A percentile compares a stretch with the other conserved stretches of the same genome.
Conservation (phyloP, 192 early-diverging fungal species). For the Entophlyctis luteolus region DNA sequence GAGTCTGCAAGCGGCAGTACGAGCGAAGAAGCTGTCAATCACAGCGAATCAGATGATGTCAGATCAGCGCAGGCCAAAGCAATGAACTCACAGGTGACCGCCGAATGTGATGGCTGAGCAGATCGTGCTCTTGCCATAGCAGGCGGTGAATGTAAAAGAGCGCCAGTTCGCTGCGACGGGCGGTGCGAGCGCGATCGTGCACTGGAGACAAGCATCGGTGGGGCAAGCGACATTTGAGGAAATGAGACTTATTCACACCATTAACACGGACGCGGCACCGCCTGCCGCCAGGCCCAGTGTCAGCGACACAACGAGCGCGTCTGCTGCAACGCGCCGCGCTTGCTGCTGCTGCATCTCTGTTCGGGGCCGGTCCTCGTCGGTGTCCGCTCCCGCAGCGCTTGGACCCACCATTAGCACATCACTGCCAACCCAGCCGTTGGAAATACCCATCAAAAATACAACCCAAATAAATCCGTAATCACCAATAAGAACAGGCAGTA, state of each 20-base stretch:
- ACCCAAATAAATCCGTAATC: constrained; percentile 2
- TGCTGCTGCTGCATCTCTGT: neutral
- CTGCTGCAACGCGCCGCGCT: neutral
- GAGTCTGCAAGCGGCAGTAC: no score
- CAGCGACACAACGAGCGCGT: neutral
- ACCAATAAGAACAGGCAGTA: neutral
- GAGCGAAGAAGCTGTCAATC: no score
- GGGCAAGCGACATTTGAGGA: neutral
- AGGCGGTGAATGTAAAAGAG: no score
- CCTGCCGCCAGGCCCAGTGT: constrained; percentile 7
- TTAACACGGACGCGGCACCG: neutral
- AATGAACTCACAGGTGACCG: no score
- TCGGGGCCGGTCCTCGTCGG: neutral
- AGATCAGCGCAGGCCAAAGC: no score
- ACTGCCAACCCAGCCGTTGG: constrained; percentile 18
- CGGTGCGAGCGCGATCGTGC: no score
- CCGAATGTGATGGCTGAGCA: no score
- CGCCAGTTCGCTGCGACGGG: no score
- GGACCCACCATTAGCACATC: neutral
- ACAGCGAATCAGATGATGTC: no score
- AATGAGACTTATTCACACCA: neutral
- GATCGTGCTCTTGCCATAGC: no score
- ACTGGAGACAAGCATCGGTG: no score
- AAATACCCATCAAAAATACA: neutral
- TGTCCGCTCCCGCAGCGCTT: neutral